Base-by-base conservation (phyloP, 345 rosid species). In the Cardamine occulta region DNA sequence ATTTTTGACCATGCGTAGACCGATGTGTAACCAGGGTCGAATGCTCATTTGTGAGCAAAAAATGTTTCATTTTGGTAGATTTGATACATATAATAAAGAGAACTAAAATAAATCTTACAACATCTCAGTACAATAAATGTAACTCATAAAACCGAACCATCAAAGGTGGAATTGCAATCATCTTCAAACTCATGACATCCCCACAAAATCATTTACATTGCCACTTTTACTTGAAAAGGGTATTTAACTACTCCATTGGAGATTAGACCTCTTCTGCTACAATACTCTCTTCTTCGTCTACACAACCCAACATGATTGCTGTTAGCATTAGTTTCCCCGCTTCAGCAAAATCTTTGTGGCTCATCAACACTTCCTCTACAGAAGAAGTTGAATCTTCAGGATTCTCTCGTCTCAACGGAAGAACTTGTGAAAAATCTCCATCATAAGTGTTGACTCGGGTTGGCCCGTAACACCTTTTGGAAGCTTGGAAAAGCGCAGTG, bases 271-370 rank as follows among this genome's bases (percentile, higher is more conserved):
- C 70, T 35, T 78, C 84, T 7, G 52, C 79, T 9, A 52, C 45
- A 61, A 42, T 51, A 15, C 59, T 39, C 7, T 79, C 76, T 21
- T 79, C 78, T 21, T 84, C 88, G 23, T 84, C 84, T 28, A 64
- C 79, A 58, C 87, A 82, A 19, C 93, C 97, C 35, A 89, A 64
- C 90, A 85, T 84, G 40, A 91, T 71, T 0, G 98, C 94, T 49
- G 87, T 88, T 79, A 90, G 74, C 96, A 92, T 92, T 31, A 92
- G 84, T 81, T 90, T 92, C 32, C 98, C 98, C 0, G 94, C 99
- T 8, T 90, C 88, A 0, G 97, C 89, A 40, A 84, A 95, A 82
- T 85, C 88, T 74, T 82, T 87, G 66, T 92, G 98, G 75, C 86
- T 91, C 98, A 89, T 90, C 84, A 95, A 49, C 58, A 95, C 79